Evolutionary conservation across 352 stramenopile species (phyloP), one percentile per base, ranked within the genome.

Genomic region (Phytophthora fragariaefolia): DNA sequence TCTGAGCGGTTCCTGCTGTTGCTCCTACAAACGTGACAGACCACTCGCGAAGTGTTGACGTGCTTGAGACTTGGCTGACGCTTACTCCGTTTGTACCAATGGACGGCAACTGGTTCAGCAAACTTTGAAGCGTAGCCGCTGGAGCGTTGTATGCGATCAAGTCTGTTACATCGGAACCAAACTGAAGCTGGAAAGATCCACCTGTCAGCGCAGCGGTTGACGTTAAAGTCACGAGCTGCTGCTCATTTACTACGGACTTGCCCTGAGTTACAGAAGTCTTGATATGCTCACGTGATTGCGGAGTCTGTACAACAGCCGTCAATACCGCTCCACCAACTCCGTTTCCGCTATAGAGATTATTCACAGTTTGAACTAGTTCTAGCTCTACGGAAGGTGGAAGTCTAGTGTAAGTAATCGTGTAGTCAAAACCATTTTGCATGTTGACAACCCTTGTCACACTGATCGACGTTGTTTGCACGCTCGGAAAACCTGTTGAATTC

Each of bases 51-150:
- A 60, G 13, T 23, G 50, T 65, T 52, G 58, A 17, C 2, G 23
- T 56, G 18, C 28, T 61, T 20, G 64, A 58, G 8, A 42, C 64
- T 6, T 58, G 53, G 28, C 53, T 71, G 6, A 93, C 83, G 2
- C 58, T 47, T 0, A 90, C 80, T 4, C 75, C 79, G 2, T 70
- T 74, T 1, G 30, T 27, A 0, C 76, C 74, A 58, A 92, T 85
- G 0, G 78, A 81, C 15, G 78, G 54, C n/a, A 97, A 78, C 4
- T 71, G 70, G 45, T 95, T 85, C 8, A 98, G 68, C 6, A 96
- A 72, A 0, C 58, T 70, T 50, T 95, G 76, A 4, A 98, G 66
- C 2, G 85, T 84, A 17, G 51, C 45, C 2, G 74, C 80, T 15
- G 69, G 66, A 1, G 82, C 80, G 58, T 97, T 76, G 67, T 89